These are phyloP conservation scores for Phytophthora pluvialis DNA, from an alignment of 352 stramenopile species.

Conservation along the genomic window DNA sequence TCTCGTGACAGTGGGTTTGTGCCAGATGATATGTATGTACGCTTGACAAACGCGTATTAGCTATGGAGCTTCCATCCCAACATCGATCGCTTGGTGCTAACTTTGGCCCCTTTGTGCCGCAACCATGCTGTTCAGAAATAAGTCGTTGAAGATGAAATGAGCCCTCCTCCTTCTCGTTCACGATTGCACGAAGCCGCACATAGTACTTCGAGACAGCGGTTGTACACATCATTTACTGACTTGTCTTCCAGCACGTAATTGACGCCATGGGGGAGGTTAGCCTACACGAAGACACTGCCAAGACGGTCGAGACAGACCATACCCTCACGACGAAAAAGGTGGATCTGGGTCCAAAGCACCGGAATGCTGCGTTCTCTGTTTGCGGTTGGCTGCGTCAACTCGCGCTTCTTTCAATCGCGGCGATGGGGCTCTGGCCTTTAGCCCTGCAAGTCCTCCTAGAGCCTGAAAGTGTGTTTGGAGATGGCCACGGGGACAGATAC, in stretches of 20 bases:
- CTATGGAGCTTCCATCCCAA: too few species aligned
- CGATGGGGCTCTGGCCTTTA: conserved; percentile 47
- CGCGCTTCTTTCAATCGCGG: conserved; percentile 39
- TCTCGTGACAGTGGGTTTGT: too few species aligned
- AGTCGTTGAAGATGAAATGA: too few species aligned
- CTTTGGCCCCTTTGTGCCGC: too few species aligned
- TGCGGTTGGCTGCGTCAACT: conserved; percentile 31
- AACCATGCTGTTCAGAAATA: too few species aligned
- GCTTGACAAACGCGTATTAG: too few species aligned
- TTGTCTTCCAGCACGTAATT: neutral
- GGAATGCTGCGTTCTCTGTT: conserved; percentile 7
- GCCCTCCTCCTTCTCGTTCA: neutral
- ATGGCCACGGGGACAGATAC: conserved; percentile 53
- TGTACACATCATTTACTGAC: neutral
- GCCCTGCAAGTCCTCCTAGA: conserved; percentile 36
- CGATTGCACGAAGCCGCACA: neutral
- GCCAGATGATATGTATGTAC: too few species aligned
- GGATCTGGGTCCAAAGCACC: neutral
- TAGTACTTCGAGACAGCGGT: too few species aligned
- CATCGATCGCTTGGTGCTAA: too few species aligned
- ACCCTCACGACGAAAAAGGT: conserved; percentile 11
- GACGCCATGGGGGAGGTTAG: conserved; percentile 9
- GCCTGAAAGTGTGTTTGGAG: conserved; percentile 45
- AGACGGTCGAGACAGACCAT: neutral
- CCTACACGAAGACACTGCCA: neutral